Evolutionary conservation across 1,284 basidiomycete genomes (phyloP), one percentile per base, ranked within the genome.

Genomic region (Coriolopsis trogii): DNA sequence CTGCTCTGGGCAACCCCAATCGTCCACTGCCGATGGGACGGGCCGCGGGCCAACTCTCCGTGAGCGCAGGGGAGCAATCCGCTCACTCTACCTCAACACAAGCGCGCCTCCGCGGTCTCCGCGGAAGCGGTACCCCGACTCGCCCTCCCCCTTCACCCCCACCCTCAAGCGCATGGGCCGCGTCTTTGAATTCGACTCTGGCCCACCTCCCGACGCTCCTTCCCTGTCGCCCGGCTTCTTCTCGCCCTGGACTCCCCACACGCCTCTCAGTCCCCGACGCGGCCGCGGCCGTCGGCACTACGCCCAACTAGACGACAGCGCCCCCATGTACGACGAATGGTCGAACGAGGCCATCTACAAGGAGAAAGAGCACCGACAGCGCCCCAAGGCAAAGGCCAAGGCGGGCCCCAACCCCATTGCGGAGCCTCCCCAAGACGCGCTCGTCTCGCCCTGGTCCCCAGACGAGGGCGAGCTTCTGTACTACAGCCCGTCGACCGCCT

Each of bases 401-500:
- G n/a, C n/a, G n/a, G n/a, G n/a, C n/a, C n/a, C n/a, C n/a, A n/a
- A n/a, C n/a, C n/a, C n/a, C n/a, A n/a, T n/a, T 2, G 63, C 63
- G 4, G 40, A 59, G 38, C 54, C 49, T 13, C 66, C 64, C 2
- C 40, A 46, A 6, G 41, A 56, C 4, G 66, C 64, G 4, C 15
- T 60, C 18, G 49, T 68, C 44, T 67, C 67, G 6, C 67, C 65
- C 4, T 67, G 63, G 65, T 67, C 63, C 2, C 58, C 62, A 4
- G 48, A 51, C 38, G 66, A 67, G 49, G 56, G 61, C 34, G 54
- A 63, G 21, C 60, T 53, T 25, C 62, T 60, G 8, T 62, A 58
- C 47, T 55, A 48, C 30, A 16, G 38, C n/a, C 16, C 41, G 41
- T 49, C 52, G 16, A 46, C 52, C 10, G 30, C 18, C 2, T 25